Conservation (phyloP, 495 filamentous ascomycete genomes). For the Daldinia caldariorum region DNA sequence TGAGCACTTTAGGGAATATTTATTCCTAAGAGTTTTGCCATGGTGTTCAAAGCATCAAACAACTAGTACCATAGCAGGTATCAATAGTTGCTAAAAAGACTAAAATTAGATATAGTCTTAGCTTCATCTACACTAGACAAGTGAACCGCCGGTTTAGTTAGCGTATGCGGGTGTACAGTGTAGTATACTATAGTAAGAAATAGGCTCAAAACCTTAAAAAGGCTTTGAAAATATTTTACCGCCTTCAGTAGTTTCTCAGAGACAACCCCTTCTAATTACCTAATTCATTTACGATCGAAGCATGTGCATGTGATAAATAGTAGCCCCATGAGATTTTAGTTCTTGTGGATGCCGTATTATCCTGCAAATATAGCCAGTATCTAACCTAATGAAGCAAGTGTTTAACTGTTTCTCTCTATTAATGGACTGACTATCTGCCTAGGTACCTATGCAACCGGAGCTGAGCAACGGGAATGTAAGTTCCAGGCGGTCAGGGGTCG, state of each 20-base stretch:
- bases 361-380: neutral
- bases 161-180: too few species aligned
- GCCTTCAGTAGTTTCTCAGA: neutral
- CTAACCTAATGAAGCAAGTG: constrained; percentile 5
- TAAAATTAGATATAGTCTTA: constrained; percentile 3
- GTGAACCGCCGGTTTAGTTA: neutral
- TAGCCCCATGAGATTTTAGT: neutral
- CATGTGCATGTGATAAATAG: constrained; percentile 9
- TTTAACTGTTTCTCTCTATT: neutral
- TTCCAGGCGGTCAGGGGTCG: constrained; percentile 20
- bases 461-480: constrained; percentile 9
- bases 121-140: constrained; percentile 1
- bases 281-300: neutral
- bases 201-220: neutral
- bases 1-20: neutral
- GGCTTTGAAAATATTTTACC: neutral
- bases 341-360: neutral
- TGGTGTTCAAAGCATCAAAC: too few species aligned
- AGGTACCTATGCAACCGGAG: neutral
- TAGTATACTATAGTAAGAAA: neutral
- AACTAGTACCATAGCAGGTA: too few species aligned
- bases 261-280: neutral
- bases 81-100: neutral
- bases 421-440: neutral
- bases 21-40: neutral